Conservation (phyloP, 139 green algal genomes). For the Chloropicon primus region DNA sequence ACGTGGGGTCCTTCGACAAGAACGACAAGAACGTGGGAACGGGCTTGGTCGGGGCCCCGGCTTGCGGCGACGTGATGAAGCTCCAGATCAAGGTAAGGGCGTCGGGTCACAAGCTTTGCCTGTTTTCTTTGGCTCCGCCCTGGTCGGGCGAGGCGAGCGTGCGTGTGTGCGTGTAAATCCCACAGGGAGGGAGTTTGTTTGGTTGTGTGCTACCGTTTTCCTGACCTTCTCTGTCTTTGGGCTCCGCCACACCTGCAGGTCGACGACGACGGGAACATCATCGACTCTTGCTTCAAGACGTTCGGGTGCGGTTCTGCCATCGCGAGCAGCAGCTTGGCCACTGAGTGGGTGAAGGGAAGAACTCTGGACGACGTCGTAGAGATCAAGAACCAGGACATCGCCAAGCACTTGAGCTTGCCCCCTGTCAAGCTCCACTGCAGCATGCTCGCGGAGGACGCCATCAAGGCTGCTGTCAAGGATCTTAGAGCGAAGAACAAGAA, state of each 20-base stretch:
- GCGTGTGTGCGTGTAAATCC: background rate
- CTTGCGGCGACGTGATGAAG: conserved; percentile 99
- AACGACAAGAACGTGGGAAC: conserved; percentile 69
- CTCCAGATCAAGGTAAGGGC: conserved; percentile 79
- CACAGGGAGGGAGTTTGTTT: background rate
- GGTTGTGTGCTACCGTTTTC: background rate
- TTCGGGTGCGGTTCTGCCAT: conserved; percentile 98
- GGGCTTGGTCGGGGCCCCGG: conserved; percentile 25
- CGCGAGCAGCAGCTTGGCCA: conserved; percentile 83
- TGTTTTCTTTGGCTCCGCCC: background rate
- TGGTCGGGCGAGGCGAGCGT: conserved; percentile 15
- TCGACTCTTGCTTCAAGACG: conserved; percentile 97
- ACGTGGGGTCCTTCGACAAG: conserved; percentile 95
- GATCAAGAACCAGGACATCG: conserved; percentile 35
- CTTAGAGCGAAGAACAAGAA: background rate
- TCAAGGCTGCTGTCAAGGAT: conserved; percentile 22
- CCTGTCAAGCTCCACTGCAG: conserved; percentile 98
- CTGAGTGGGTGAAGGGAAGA: conserved; percentile 60
- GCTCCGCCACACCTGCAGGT: conserved; percentile 18
- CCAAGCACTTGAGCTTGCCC: conserved; percentile 90
- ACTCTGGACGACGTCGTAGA: conserved; percentile 12
- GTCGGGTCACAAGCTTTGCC: background rate
- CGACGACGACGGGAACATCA: conserved; percentile 81
- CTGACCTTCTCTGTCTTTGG: background rate
- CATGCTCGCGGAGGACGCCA: conserved; percentile 94